Evolutionary conservation across 106 monocot species (phyloP).

Genomic region (Dioscorea alata): DNA sequence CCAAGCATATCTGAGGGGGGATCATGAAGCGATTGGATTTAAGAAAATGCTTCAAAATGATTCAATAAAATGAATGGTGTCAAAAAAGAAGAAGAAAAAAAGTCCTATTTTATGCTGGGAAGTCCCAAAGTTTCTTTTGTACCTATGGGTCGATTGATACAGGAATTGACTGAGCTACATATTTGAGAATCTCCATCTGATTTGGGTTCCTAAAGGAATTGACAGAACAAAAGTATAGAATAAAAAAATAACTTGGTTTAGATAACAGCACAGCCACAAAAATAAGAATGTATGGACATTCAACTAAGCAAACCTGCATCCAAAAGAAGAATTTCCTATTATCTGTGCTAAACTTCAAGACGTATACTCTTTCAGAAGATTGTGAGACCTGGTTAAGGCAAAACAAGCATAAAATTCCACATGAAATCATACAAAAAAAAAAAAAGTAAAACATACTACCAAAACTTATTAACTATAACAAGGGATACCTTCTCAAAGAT

Average conservation of each 20-base stretch:
- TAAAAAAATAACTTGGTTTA: not conserved
- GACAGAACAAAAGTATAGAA: conserved; percentile 1
- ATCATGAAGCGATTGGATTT: not conserved
- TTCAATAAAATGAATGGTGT: not conserved
- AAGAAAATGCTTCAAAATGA: too few species aligned
- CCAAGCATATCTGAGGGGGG: conserved; percentile 33
- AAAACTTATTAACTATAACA: conserved; percentile 1
- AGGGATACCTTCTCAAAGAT: conserved; percentile 79
- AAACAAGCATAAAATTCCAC: not conserved
- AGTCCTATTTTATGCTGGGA: not conserved
- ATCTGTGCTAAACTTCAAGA: conserved; percentile 89
- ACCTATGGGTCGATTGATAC: conserved; percentile 84
- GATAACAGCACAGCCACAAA: not conserved
- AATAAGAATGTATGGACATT: not conserved
- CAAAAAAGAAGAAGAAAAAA: not conserved
- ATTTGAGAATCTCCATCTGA: conserved; percentile 54
- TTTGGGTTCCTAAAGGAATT: conserved; percentile 48
- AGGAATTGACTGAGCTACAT: conserved; percentile 66
- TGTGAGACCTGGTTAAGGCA: conserved; percentile 63
- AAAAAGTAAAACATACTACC: not conserved
- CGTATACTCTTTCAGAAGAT: conserved; percentile 85
- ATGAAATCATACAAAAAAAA: not conserved
- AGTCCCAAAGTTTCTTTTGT: not conserved
- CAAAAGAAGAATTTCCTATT: conserved; percentile 90
- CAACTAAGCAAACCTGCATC: conserved; percentile 71